Evolutionary conservation across 2,329 filamentous ascomycete genomes (phyloP).

Genomic region (Aspergillus pseudoviridinutans): DNA sequence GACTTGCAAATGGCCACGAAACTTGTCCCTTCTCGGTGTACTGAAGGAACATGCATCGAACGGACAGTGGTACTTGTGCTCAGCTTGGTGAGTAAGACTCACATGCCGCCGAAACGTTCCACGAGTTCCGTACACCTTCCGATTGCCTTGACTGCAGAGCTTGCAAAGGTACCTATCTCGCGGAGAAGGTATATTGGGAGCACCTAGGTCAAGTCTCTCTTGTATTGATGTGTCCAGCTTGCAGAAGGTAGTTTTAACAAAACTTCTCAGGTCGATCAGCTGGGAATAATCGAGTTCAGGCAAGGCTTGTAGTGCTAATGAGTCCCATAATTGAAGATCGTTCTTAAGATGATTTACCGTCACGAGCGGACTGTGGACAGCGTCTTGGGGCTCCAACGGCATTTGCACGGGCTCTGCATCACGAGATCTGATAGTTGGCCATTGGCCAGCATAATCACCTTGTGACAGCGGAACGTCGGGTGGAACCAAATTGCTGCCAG

Average conservation of each 20-base stretch:
- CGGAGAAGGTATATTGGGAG: neutral
- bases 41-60: slow-evolving; percentile 1
- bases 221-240: slow-evolving; percentile 3
- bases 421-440: neutral
- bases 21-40: slow-evolving; percentile 9
- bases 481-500: neutral
- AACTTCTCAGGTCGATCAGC: neutral
- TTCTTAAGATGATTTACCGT: neutral
- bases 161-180: slow-evolving; percentile 1
- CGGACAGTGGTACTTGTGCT: slow-evolving; percentile 3
- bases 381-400: neutral
- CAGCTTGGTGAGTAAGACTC: neutral
- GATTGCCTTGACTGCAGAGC: neutral
- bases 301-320: neutral
- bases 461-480: neutral
- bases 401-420: neutral
- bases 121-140: neutral
- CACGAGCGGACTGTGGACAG: neutral
- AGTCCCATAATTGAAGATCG: neutral
- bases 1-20: slow-evolving; percentile 4
- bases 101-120: slow-evolving; percentile 12
- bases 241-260: neutral
- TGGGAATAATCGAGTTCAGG: neutral
- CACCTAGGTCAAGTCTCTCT: slow-evolving; percentile 1
- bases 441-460: neutral